phyloP scores from a whole-genome alignment of 345 rosid genomes.

The Gynandropsis gynandra region DNA sequence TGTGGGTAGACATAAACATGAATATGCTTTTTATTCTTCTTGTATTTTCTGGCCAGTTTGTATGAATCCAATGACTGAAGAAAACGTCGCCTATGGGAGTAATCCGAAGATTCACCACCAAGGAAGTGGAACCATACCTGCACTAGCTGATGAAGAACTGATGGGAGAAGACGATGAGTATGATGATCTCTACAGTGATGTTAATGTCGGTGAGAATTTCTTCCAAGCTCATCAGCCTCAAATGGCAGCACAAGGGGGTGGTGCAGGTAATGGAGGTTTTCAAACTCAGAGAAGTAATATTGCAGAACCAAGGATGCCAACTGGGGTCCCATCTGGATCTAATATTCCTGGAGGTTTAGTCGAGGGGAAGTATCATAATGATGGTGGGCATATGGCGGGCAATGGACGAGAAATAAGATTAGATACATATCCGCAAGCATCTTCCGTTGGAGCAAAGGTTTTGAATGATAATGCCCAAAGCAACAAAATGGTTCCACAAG shows the following conservation, averaged over 20 bases:
- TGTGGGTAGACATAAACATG: neutral
- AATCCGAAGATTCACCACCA: conserved; percentile 54
- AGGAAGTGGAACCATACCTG: conserved; percentile 76
- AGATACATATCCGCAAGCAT: conserved; percentile 34
- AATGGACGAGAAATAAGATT: conserved; percentile 49
- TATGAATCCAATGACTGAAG: conserved; percentile 45
- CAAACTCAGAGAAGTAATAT: conserved; percentile 32
- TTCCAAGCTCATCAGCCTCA: conserved; percentile 53
- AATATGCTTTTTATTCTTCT: conserved; percentile 16
- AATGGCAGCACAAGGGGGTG: conserved; percentile 33
- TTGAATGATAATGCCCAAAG: conserved; percentile 37
- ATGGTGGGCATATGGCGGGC: conserved; percentile 31
- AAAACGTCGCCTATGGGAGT: conserved; percentile 53
- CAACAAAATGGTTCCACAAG: conserved; percentile 43
- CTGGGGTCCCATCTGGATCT: conserved; percentile 31
- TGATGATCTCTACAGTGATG: conserved; percentile 83
- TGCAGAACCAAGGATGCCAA: conserved; percentile 37
- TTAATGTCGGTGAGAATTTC: conserved; percentile 77
- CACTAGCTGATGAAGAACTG: conserved; percentile 69
- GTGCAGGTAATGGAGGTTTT: conserved; percentile 33
- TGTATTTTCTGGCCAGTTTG: conserved; percentile 31
- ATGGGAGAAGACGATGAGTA: conserved; percentile 81
- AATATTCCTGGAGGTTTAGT: conserved; percentile 35
- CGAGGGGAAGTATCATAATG: conserved; percentile 43
- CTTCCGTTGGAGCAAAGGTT: conserved; percentile 42